A percentile compares a stretch with the other conserved stretches of the same genome.
Conservation (phyloP, 148 eudicot genomes). For the Linanthus parryae region DNA sequence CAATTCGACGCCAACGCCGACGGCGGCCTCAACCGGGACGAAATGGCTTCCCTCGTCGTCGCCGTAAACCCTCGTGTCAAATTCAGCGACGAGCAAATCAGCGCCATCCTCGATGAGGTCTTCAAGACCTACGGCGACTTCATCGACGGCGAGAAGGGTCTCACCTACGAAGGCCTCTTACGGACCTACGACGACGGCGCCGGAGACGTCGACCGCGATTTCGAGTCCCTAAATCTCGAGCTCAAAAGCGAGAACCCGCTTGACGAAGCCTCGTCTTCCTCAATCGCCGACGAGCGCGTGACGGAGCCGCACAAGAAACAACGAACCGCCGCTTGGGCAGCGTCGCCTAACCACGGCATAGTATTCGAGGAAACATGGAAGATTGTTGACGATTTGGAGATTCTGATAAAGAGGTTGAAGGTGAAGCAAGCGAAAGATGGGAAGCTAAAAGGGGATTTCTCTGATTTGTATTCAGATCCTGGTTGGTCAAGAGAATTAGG, state of each 20-base stretch:
- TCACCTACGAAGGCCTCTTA: conserved; percentile 70
- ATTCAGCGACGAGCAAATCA: conserved; percentile 85
- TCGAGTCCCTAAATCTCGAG: conserved; percentile 69
- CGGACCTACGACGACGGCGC: conserved; percentile 98
- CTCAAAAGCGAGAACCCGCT: conserved; percentile 18
- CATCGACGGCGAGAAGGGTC: conserved; percentile 68
- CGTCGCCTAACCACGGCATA: conserved; percentile 80
- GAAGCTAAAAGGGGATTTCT: conserved; percentile 49
- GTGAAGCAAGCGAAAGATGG: conserved; percentile 61
- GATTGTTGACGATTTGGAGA: conserved; percentile 86
- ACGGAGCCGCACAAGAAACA: too few species aligned
- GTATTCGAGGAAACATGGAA: conserved; percentile 92
- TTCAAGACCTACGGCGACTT: conserved; percentile 79
- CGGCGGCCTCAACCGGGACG: conserved; percentile 73
- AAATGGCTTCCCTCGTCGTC: conserved; percentile 91
- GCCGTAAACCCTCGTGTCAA: conserved; percentile 97
- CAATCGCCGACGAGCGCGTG: too few species aligned
- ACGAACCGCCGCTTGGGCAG: conserved; percentile 95
- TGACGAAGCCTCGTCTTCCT: conserved; percentile 8
- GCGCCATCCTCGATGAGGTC: conserved; percentile 91
- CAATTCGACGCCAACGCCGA: conserved; percentile 81
- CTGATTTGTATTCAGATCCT: conserved; percentile 66
- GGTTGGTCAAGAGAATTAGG: conserved; percentile 97
- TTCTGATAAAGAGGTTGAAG: conserved; percentile 65
- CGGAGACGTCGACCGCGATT: conserved; percentile 96